Percentiles rank a stretch among this genome's conserved stretches.
These are phyloP conservation scores for Allantophomopsis lycopodina DNA, from an alignment of 2,329 filamentous ascomycete species.

Conservation along the genomic window DNA sequence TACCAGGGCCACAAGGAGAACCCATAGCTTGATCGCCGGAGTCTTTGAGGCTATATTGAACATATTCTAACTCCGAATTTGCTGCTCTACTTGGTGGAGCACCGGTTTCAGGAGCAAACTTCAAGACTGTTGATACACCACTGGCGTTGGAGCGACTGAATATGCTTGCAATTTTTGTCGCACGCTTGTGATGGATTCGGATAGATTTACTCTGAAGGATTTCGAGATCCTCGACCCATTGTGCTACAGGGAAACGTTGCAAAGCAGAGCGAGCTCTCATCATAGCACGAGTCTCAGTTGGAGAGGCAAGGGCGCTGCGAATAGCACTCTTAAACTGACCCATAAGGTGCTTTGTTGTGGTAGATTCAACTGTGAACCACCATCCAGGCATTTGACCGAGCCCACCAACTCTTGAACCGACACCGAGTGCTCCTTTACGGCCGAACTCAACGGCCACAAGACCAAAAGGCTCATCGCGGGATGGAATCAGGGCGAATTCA, in stretches of 20 bases:
- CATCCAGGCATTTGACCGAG: constrained; percentile 55
- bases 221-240: constrained; percentile 51
- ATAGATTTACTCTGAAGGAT: constrained; percentile 48
- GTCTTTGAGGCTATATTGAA: too few species aligned
- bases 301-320: constrained; percentile 41
- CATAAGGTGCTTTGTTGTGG: constrained; percentile 44
- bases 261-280: constrained; percentile 52
- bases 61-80: too few species aligned
- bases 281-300: constrained; percentile 35
- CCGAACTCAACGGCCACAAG: constrained; percentile 56
- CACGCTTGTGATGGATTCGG: constrained; percentile 23
- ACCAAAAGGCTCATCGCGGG: constrained; percentile 53
- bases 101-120: too few species aligned
- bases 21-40: too few species aligned
- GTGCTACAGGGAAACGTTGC: constrained; percentile 52
- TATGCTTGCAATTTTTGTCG: not conserved
- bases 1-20: too few species aligned
- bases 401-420: constrained; percentile 50
- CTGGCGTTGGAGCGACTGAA: too few species aligned
- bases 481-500: constrained; percentile 55
- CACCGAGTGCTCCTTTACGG: constrained; percentile 52
- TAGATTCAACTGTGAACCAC: constrained; percentile 56
- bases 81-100: too few species aligned
- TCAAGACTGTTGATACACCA: too few species aligned
- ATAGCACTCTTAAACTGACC: constrained; percentile 52